Base-by-base conservation (phyloP, 352 stramenopile genomes). In the Albugo candida region DNA sequence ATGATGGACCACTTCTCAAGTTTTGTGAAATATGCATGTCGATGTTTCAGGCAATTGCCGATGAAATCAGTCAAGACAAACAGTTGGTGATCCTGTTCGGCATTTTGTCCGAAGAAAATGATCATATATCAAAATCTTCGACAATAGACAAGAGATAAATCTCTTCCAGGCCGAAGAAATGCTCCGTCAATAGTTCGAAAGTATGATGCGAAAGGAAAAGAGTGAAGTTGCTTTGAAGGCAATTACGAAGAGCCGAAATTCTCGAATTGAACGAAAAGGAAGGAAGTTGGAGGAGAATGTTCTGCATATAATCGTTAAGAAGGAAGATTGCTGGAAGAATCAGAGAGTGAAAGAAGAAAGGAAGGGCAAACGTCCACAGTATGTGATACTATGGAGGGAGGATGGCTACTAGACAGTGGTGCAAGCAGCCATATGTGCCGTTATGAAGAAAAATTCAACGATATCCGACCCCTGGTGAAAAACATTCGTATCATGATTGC, bases 371-470 rank as follows among this genome's bases (percentile, higher is more conserved):
- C 20, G 38, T 43, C 8, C 38, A 43, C 38, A 24, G 38, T 24
- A 24, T 24, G 17, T 19, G 3, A 43, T 24, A 24, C 3, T 24
- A 43, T 19, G 17, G 17, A 19, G 3, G 20, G 38, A 24, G 38
- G 38, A 18, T 58, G 46, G 46, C 39, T 55, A 2, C 36, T 64
- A 0, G 47, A 64, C 41, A 59, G 49, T 40, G 58, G 58, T 5
- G 54, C 54, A 13, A 61, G 54, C 18, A 49, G 43, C 14, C 41
- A 61, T 38, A 64, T 61, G 54, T 55, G 47, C 2, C 41, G 40
- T 13, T 40, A 54, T 14, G 12, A 13, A 1, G 43, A 14, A 37
- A 40, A 54, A 18, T 61, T 61, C 36, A 16, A 27, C 14, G 14
- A 51, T 11, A 52, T 45, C 42, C 1, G n/a, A 36, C 20, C 47